A percentile compares a stretch with the other conserved stretches of the same genome.
Conservation (phyloP, 805 yeast genomes). For the Limtongia smithiae region DNA sequence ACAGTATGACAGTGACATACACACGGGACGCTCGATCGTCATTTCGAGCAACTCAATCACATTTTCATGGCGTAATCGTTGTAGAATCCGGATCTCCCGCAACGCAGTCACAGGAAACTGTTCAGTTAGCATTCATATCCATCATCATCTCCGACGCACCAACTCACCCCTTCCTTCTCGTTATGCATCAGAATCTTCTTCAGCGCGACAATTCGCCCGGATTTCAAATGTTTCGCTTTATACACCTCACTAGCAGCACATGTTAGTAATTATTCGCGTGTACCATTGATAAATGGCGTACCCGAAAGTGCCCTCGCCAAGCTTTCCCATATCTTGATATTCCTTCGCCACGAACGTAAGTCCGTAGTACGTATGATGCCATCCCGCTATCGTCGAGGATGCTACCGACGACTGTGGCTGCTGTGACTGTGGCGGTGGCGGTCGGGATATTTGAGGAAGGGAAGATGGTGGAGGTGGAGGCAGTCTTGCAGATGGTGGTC, state of each 20-base stretch:
- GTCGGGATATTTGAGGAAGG: neutral
- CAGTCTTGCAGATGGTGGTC: neutral
- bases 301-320: slow-evolving; percentile 87
- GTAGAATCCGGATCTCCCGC: slow-evolving; percentile 82
- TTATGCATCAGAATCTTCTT: slow-evolving; percentile 78
- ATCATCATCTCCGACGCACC: no score
- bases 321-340: slow-evolving; percentile 39
- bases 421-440: neutral
- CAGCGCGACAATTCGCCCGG: slow-evolving; percentile 70
- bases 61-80: slow-evolving; percentile 63
- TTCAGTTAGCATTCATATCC: no score
- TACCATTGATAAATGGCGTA: slow-evolving; percentile 14
- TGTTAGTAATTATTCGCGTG: neutral
- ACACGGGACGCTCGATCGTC: slow-evolving; percentile 50
- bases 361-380: slow-evolving; percentile 32
- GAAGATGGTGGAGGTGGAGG: neutral
- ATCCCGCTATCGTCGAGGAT: neutral
- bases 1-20: slow-evolving; percentile 13
- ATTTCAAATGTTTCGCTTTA: slow-evolving; percentile 58
- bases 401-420: neutral
- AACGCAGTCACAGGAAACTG: slow-evolving; percentile 88
- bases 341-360: slow-evolving; percentile 37
- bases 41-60: slow-evolving; percentile 76
- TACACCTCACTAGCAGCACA: slow-evolving; percentile 61
- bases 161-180: slow-evolving; percentile 54